Conservation (phyloP, 352 stramenopile species). For the Aphanomyces euteiches region DNA sequence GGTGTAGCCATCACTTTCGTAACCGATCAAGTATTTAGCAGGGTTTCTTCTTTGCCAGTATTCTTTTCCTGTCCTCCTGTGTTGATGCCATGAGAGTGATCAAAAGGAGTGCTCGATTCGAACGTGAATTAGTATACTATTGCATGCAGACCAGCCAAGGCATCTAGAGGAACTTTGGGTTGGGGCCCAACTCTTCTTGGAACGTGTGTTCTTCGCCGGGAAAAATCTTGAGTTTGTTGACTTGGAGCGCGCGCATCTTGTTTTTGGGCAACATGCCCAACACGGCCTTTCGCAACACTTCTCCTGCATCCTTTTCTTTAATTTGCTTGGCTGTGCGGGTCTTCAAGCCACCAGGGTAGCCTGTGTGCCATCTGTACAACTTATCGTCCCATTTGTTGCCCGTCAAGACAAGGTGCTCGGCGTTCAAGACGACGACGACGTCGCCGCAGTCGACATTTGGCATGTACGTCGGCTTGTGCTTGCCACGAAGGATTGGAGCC, state of each 20-base stretch:
- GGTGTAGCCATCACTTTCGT: too few relatives aligned
- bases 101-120: not conserved
- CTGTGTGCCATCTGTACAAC: constrained; percentile 98
- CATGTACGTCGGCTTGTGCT: constrained; percentile 98
- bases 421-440: constrained; percentile 97
- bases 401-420: constrained; percentile 92
- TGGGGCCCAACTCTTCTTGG: constrained; percentile 78
- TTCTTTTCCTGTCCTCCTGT: constrained; percentile 7
- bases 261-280: constrained; percentile 98
- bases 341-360: constrained; percentile 96
- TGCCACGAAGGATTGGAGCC: constrained; percentile 94
- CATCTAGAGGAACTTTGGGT: constrained; percentile 72
- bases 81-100: too few relatives aligned
- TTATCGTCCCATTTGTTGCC: constrained; percentile 97
- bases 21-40: not conserved
- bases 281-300: constrained; percentile 94
- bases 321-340: constrained; percentile 92
- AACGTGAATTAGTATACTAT: constrained; percentile 8
- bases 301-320: constrained; percentile 92
- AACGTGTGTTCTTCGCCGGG: constrained; percentile 91
- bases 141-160: constrained; percentile 6
- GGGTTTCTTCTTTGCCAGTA: not conserved
- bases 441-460: constrained; percentile 98
- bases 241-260: constrained; percentile 91
- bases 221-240: constrained; percentile 97